phyloP scores from a whole-genome alignment of 768 basidiomycete genomes.

The Tephrocybe sp. region DNA sequence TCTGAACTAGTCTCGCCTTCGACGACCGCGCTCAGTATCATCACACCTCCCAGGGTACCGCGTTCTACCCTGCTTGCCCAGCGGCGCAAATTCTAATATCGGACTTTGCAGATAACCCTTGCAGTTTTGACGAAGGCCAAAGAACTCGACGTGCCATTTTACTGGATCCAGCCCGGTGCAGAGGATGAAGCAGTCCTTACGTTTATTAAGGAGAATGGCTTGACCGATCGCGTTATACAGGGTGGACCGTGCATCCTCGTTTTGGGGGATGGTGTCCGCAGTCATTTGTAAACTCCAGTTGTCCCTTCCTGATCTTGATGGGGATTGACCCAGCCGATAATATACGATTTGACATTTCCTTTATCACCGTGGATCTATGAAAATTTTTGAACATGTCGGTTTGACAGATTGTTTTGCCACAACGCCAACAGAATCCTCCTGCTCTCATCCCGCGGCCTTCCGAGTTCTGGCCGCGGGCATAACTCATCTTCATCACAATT shows the following conservation, averaged over 20 bases:
- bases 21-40: conserved; percentile 73
- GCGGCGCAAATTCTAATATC: not conserved
- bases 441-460: conserved; percentile 9
- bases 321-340: conserved; percentile 1
- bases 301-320: not conserved
- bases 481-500: not conserved
- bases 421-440: conserved; percentile 1
- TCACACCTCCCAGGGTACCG: conserved; percentile 74
- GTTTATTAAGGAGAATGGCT: conserved; percentile 65
- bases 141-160: conserved; percentile 64
- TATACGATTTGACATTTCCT: not conserved
- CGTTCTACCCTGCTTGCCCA: conserved; percentile 1
- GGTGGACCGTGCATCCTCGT: conserved; percentile 85
- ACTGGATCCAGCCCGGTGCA: conserved; percentile 93
- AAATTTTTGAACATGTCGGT: not conserved
- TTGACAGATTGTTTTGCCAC: conserved; percentile 1
- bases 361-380: conserved; percentile 12
- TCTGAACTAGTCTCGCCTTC: conserved; percentile 56
- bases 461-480: conserved; percentile 5
- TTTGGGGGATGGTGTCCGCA: conserved; percentile 63
- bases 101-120: conserved; percentile 60
- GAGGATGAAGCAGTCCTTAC: conserved; percentile 62
- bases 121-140: conserved; percentile 65
- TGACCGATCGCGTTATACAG: conserved; percentile 70
- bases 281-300: conserved; percentile 22